Percentiles rank a stretch among this genome's conserved stretches.
Evolutionary conservation across 306 rosid genomes (phyloP).

Genomic region (Cucumis sativus): DNA sequence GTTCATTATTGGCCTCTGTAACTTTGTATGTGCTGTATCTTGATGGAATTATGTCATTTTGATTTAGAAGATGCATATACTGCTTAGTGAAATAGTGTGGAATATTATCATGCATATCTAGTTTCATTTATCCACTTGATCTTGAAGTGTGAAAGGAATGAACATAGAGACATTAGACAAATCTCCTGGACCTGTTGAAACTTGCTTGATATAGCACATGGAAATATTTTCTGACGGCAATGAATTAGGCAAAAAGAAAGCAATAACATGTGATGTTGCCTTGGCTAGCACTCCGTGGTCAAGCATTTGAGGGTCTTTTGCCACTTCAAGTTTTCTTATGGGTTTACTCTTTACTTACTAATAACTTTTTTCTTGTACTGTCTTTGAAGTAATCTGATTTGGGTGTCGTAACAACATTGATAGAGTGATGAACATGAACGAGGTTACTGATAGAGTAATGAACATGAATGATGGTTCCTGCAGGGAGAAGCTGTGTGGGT

Average conservation of each 20-base stretch:
- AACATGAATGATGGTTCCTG: background rate
- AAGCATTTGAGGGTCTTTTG: background rate
- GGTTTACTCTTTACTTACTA: background rate
- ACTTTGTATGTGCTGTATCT: background rate
- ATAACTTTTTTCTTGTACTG: background rate
- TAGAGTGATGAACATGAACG: background rate
- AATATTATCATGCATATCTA: background rate
- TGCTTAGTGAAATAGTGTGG: background rate
- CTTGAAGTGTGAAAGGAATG: background rate
- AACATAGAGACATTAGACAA: background rate
- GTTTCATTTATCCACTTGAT: background rate
- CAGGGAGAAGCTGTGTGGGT: background rate
- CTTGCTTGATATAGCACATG: background rate
- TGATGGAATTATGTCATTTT: background rate
- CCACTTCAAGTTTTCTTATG: background rate
- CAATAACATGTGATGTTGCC: background rate
- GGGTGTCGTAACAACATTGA: background rate
- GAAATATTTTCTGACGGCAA: background rate
- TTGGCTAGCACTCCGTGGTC: background rate
- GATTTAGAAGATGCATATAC: background rate
- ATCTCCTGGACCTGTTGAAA: background rate
- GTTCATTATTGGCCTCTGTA: slow-evolving; percentile 6
- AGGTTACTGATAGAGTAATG: background rate
- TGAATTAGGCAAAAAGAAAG: background rate
- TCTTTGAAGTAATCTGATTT: background rate